Base-by-base conservation (phyloP, 1,284 basidiomycete species). In the Exobasidium cylindrosporum region DNA sequence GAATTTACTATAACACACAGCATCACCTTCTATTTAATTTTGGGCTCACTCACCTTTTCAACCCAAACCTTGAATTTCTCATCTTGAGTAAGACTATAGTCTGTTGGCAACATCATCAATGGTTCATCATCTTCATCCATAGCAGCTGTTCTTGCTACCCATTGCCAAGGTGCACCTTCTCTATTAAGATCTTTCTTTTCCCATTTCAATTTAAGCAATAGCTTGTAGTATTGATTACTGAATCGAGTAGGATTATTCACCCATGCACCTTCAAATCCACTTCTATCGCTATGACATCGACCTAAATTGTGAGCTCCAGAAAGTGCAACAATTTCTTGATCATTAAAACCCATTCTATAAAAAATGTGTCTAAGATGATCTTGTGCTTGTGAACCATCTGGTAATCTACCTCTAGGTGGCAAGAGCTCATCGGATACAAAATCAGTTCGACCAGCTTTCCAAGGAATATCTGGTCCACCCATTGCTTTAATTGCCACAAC, bases 281-380 rank as follows among this genome's bases (percentile, higher is more conserved):
- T 74, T 26, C 72, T 63, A 55, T 79, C 65, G 2, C 58, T 47
- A 66, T 80, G 77, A 67, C 77, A 79, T 29, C 75, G 66, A 1
- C 84, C 84, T 23, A 86, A 76, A 59, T 81, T 81, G 75, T 85
- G 84, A 4, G 84, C 84, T 3, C 85, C 84, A 14, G 81, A 82
- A 3, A 86, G 81, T 0, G 84, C 84, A 11, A 85, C 84, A 29
- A 85, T 84, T 76, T 86, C 85, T 70, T 84, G 81, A 64, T 81
- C 83, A 64, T 81, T 82, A 75, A 83, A 84, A 50, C 83, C 83
- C 83, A 84, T 84, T 52, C 83, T 75, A 50, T 83, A 81, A 72
- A 84, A 84, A 60, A 84, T 79, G 61, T 83, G 77, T 31, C 84
- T 77, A 28, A 84, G 73, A 72, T 84, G 84, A 67, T 82, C 80